phyloP scores from a whole-genome alignment of 2,329 filamentous ascomycete species.

The Penicillium expansum region DNA sequence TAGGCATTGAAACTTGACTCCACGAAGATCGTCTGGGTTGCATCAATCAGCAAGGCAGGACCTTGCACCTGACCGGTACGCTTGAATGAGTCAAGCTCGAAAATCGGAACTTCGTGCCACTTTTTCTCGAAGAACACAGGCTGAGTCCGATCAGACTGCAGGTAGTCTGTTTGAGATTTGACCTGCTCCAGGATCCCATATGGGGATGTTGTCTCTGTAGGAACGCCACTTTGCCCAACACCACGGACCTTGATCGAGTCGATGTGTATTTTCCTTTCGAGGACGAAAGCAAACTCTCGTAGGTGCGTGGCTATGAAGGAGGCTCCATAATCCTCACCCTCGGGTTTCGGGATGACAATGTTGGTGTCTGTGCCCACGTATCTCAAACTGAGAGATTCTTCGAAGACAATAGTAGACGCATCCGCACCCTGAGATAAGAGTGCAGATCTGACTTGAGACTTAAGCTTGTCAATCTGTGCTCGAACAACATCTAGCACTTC shows the following conservation, averaged over 20 bases:
- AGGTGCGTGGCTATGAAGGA: not conserved
- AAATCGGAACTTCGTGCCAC: not conserved
- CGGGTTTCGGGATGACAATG: not conserved
- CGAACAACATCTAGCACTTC: not conserved
- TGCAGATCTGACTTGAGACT: not conserved
- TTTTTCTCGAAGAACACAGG: not conserved
- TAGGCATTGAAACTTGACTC: not conserved
- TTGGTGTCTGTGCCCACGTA: not conserved
- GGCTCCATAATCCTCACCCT: not conserved
- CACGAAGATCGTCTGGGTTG: not conserved
- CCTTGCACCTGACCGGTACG: not conserved
- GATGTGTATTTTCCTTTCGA: not conserved
- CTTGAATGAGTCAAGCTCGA: not conserved
- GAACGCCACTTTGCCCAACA: not conserved
- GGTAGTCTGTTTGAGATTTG: not conserved
- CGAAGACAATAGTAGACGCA: not conserved
- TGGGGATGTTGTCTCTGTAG: not conserved
- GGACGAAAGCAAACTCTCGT: not conserved
- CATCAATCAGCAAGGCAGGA: not conserved
- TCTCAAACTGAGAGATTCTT: not conserved
- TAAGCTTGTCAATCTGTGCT: not conserved
- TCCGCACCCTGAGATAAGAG: not conserved
- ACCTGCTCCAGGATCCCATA: not conserved
- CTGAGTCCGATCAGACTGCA: not conserved
- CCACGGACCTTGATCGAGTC: not conserved